These are phyloP conservation scores for Phialemoniopsis sp. DNA, from an alignment of 2,329 filamentous ascomycete genomes.

Conservation along the genomic window DNA sequence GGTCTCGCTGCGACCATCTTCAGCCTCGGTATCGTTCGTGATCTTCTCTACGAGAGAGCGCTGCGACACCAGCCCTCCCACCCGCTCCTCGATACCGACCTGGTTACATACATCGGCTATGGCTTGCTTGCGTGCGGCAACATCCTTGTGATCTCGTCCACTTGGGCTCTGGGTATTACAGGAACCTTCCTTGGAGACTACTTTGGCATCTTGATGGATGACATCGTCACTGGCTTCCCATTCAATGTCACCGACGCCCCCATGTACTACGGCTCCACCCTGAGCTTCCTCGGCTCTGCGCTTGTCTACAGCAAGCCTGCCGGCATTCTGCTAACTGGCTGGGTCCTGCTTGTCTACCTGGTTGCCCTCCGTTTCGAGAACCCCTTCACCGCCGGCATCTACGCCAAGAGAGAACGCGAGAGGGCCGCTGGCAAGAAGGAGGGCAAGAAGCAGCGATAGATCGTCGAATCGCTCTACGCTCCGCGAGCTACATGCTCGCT, in stretches of 20 bases:
- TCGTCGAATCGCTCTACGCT: too few species aligned
- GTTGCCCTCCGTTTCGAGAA: constrained; percentile 85
- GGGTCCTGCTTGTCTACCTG: constrained; percentile 75
- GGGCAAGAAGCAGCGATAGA: constrained; percentile 47
- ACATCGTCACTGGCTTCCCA: constrained; percentile 89
- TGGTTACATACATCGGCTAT: constrained; percentile 61
- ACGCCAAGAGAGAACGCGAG: constrained; percentile 73
- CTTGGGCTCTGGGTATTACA: constrained; percentile 88
- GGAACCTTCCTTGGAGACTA: constrained; percentile 98
- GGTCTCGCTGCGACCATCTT: constrained; percentile 86
- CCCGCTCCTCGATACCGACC: constrained; percentile 61
- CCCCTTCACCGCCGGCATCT: constrained; percentile 90
- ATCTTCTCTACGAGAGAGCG: constrained; percentile 81
- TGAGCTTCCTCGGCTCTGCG: constrained; percentile 87
- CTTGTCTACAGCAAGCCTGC: constrained; percentile 84
- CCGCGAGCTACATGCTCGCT: too few species aligned
- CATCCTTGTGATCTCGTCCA: constrained; percentile 79
- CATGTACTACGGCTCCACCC: constrained; percentile 94
- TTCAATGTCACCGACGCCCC: constrained; percentile 89
- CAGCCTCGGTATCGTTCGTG: constrained; percentile 82
- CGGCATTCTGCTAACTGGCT: constrained; percentile 69
- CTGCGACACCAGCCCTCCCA: constrained; percentile 73
- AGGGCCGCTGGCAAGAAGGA: constrained; percentile 32
- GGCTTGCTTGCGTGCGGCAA: constrained; percentile 74
- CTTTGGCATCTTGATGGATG: constrained; percentile 96